A percentile compares a stretch with the other conserved stretches of the same genome.
phyloP scores from a whole-genome alignment of 306 rosid species.

The Sicyos baderoa region DNA sequence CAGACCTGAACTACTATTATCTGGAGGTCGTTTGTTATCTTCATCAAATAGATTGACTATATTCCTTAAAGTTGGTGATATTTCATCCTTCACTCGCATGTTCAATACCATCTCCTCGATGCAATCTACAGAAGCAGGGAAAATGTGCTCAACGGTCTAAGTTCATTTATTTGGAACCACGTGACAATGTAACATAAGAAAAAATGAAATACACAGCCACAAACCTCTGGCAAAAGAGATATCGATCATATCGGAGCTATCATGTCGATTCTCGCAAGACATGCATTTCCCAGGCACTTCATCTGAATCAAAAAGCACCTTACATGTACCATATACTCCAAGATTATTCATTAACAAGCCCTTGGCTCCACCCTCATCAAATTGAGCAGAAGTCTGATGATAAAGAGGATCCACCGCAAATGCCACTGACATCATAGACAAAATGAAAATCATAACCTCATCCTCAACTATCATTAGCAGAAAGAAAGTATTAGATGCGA shows the following conservation, averaged over 20 bases:
- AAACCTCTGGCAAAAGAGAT: conserved; percentile 80
- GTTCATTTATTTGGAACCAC: conserved; percentile 18
- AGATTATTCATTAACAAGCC: conserved; percentile 92
- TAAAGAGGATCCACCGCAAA: conserved; percentile 93
- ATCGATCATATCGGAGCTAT: conserved; percentile 55
- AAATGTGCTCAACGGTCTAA: conserved; percentile 14
- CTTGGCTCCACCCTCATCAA: conserved; percentile 98
- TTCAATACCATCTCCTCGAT: conserved; percentile 64
- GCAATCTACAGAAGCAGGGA: conserved; percentile 40
- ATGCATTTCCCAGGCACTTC: conserved; percentile 70
- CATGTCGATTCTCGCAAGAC: conserved; percentile 39
- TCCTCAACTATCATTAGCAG: conserved; percentile 22
- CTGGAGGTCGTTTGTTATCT: conserved; percentile 64
- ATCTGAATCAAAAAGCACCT: conserved; percentile 78
- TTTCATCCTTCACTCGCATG: conserved; percentile 60
- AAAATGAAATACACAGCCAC: conserved; percentile 27
- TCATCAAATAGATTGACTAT: conserved; percentile 69
- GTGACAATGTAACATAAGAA: conserved; percentile 9
- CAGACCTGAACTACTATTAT: conserved; percentile 31
- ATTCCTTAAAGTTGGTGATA: conserved; percentile 72
- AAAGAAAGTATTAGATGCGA: conserved; percentile 24
- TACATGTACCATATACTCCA: conserved; percentile 77
- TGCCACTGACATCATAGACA: conserved; percentile 58
- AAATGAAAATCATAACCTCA: conserved; percentile 26
- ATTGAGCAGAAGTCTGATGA: conserved; percentile 89